phyloP scores from a whole-genome alignment of 1,284 basidiomycete species.

The Cryptococcus neoformans region DNA sequence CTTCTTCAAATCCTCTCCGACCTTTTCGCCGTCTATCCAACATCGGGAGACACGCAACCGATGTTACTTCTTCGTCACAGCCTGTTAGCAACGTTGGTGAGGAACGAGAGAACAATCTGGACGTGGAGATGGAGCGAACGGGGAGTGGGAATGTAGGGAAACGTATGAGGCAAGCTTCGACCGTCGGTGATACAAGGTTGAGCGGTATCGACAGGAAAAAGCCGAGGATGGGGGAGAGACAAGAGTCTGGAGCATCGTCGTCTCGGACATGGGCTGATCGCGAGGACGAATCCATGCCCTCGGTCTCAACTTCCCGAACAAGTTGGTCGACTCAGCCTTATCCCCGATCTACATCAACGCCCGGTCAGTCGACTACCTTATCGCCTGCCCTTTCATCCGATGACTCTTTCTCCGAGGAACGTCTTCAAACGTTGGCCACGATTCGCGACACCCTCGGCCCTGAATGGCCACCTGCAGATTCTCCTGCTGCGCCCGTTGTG shows the following conservation, averaged over 20 bases:
- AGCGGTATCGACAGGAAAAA: conserved; percentile 4
- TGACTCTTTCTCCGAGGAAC: conserved; percentile 31
- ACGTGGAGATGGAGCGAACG: neutral
- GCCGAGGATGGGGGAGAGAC: neutral
- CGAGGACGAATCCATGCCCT: neutral
- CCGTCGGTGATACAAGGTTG: neutral
- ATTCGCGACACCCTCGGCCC: conserved; percentile 27
- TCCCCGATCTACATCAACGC: neutral
- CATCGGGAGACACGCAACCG: conserved; percentile 4
- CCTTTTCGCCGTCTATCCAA: conserved; percentile 10
- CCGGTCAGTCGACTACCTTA: conserved; percentile 1
- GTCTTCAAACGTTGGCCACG: conserved; percentile 29
- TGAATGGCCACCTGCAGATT: conserved; percentile 18
- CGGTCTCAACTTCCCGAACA: neutral
- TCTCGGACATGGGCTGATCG: neutral
- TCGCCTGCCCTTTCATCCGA: neutral
- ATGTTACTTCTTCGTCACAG: neutral
- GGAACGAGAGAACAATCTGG: neutral
- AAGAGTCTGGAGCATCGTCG: neutral
- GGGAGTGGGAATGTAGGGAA: conserved; percentile 1
- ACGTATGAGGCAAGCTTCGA: conserved; percentile 8
- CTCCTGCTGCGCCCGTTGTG: conserved; percentile 6
- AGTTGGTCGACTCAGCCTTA: neutral
- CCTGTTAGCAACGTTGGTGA: neutral
- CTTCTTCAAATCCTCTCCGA: neutral